phyloP scores from a whole-genome alignment of 495 filamentous ascomycete genomes.

The Xylaria grammica region DNA sequence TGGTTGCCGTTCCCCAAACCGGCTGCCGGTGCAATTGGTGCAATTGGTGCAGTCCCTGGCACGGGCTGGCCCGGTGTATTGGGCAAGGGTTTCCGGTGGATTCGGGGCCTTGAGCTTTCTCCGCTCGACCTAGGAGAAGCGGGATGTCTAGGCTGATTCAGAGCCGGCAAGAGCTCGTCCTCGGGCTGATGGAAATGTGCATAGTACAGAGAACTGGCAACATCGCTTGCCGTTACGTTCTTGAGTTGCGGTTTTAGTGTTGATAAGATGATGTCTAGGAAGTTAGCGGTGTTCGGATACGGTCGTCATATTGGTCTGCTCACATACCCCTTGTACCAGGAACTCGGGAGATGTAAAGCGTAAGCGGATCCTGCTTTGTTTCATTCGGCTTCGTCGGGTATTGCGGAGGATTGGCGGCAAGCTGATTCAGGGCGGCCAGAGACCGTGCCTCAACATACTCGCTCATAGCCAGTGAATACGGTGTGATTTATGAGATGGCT shows the following conservation, averaged over 20 bases:
- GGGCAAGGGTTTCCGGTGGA: slow-evolving; percentile 53
- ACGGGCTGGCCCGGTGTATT: slow-evolving; percentile 26
- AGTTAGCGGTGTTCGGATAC: slow-evolving; percentile 24
- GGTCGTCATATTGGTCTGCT: slow-evolving; percentile 18
- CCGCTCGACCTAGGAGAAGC: slow-evolving; percentile 53
- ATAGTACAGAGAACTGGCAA: slow-evolving; percentile 88
- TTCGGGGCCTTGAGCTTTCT: slow-evolving; percentile 49
- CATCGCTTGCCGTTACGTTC: slow-evolving; percentile 85
- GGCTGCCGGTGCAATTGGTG: slow-evolving; percentile 15
- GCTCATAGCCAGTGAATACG: slow-evolving; percentile 33
- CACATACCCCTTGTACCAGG: slow-evolving; percentile 82
- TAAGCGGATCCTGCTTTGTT: slow-evolving; percentile 66
- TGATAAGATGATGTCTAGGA: slow-evolving; percentile 88
- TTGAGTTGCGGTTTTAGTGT: slow-evolving; percentile 85
- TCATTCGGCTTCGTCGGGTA: slow-evolving; percentile 79
- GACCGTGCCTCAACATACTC: slow-evolving; percentile 78
- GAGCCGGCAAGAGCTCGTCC: slow-evolving; percentile 55
- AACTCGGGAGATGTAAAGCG: slow-evolving; percentile 89
- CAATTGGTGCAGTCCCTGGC: slow-evolving; percentile 16
- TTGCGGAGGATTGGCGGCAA: slow-evolving; percentile 85
- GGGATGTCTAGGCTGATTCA: slow-evolving; percentile 42
- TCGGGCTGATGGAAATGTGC: slow-evolving; percentile 76
- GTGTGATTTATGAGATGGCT: not conserved
- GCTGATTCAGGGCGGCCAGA: slow-evolving; percentile 73
- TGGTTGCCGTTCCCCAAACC: slow-evolving; percentile 35